Evolutionary conservation across 2,329 filamentous ascomycete species (phyloP).

Genomic region (Claviceps lovelessii): DNA sequence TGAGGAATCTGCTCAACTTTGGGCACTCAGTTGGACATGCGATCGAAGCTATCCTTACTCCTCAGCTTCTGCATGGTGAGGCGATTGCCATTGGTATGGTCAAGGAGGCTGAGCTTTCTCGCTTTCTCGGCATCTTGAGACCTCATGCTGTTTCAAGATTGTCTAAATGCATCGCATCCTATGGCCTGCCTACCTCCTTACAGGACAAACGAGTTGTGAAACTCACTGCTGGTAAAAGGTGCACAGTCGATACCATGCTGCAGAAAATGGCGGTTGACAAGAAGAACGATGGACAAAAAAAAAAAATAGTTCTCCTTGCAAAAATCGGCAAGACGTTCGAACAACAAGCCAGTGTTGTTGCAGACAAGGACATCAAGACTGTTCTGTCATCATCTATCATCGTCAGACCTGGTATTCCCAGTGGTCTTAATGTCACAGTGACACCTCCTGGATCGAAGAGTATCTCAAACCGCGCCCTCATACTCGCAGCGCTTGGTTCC

Average conservation of each 20-base stretch:
- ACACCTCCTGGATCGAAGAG: slow-evolving; percentile 92
- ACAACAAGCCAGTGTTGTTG: slow-evolving; percentile 75
- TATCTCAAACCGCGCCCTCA: slow-evolving; percentile 86
- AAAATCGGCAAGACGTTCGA: slow-evolving; percentile 82
- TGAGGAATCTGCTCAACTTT: slow-evolving; percentile 92
- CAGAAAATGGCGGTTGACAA: slow-evolving; percentile 97
- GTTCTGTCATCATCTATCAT: slow-evolving; percentile 67
- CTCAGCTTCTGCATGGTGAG: slow-evolving; percentile 89
- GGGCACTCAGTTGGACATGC: slow-evolving; percentile 97
- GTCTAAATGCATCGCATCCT: slow-evolving; percentile 87
- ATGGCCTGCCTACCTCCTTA: slow-evolving; percentile 73
- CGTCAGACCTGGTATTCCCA: slow-evolving; percentile 58
- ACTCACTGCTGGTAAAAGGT: slow-evolving; percentile 73
- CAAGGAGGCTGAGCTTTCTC: slow-evolving; percentile 86
- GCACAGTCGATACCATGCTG: slow-evolving; percentile 71
- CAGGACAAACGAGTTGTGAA: slow-evolving; percentile 70
- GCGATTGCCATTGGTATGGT: slow-evolving; percentile 97
- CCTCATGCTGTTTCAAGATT: slow-evolving; percentile 80
- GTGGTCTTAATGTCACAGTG: slow-evolving; percentile 54
- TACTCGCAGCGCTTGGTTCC: slow-evolving; percentile 80
- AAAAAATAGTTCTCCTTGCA: slow-evolving; percentile 88
- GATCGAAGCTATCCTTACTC: slow-evolving; percentile 87
- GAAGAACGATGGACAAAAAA: slow-evolving; percentile 90
- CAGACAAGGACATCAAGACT: slow-evolving; percentile 68
- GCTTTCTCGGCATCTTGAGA: slow-evolving; percentile 72